Evolutionary conservation across 2,329 filamentous ascomycete genomes (phyloP).

Genomic region (Pestalotiopsis sp.): DNA sequence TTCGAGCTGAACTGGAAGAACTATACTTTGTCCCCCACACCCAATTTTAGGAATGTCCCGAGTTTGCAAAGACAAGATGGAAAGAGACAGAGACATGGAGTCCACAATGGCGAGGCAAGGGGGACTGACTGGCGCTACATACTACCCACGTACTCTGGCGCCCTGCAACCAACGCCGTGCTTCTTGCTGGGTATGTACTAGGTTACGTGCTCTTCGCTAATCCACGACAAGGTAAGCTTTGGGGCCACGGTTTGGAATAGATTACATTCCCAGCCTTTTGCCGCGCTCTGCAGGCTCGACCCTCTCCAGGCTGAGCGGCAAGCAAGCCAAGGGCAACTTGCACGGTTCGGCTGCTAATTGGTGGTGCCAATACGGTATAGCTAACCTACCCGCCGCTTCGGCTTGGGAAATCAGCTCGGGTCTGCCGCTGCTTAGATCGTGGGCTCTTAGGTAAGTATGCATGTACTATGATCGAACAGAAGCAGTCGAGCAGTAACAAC

Average conservation of each 20-base stretch:
- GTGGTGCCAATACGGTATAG: neutral
- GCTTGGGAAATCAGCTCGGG: slow-evolving; percentile 3
- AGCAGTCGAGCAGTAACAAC: neutral
- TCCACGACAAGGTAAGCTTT: slow-evolving; percentile 4
- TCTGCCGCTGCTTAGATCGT: neutral
- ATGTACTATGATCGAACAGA: neutral
- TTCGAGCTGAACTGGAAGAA: neutral
- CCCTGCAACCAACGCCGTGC: neutral
- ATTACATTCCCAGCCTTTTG: slow-evolving; percentile 5
- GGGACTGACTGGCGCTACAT: neutral
- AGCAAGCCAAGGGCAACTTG: neutral
- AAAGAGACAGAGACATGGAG: neutral
- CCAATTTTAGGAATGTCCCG: neutral
- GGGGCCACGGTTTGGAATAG: slow-evolving; percentile 10
- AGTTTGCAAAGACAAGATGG: neutral
- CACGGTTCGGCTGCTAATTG: slow-evolving; percentile 9
- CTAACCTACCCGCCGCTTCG: neutral
- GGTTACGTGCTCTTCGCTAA: neutral
- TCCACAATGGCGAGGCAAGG: neutral
- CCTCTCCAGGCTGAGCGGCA: slow-evolving; percentile 7
- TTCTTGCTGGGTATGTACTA: neutral
- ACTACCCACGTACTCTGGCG: neutral
- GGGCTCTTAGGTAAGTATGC: neutral
- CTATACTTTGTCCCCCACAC: slow-evolving; percentile 1
- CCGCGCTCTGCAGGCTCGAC: neutral